Evolutionary conservation across 1,284 basidiomycete genomes (phyloP).

Genomic region (Ceratobasidium sp.): DNA sequence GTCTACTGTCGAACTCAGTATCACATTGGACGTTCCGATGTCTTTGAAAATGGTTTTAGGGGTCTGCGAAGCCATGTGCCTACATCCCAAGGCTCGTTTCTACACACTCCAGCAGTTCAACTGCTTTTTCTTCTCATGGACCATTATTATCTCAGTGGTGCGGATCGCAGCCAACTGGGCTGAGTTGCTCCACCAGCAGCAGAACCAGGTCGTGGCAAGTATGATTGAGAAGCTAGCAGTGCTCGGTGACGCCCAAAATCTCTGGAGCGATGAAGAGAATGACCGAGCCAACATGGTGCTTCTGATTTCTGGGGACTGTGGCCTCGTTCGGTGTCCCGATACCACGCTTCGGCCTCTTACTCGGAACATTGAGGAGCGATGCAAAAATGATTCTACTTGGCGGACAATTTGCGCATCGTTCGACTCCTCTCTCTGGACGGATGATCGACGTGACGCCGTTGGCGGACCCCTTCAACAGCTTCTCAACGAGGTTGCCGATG

Average conservation of each 20-base stretch:
- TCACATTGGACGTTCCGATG: not conserved
- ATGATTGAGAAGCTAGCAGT: not conserved
- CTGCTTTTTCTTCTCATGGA: conserved; percentile 20
- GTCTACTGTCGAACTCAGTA: not conserved
- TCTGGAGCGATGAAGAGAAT: not conserved
- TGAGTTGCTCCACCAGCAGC: not conserved
- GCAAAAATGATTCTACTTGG: not conserved
- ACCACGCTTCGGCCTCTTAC: too few relatives aligned
- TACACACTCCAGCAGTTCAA: conserved; percentile 23
- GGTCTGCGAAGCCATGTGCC: not conserved
- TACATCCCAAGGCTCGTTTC: not conserved
- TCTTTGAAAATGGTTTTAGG: not conserved
- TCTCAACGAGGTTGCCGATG: not conserved
- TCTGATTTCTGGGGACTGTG: not conserved
- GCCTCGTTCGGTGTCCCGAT: not conserved
- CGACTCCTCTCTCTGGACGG: not conserved
- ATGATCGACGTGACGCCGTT: not conserved
- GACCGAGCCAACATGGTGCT: not conserved
- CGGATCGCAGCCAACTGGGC: not conserved
- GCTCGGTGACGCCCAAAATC: too few relatives aligned
- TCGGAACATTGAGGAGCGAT: not conserved
- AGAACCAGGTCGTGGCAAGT: not conserved
- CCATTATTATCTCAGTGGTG: not conserved
- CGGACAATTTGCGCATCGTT: not conserved
- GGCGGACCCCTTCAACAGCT: not conserved